A percentile compares a stretch with the other conserved stretches of the same genome.
These are phyloP conservation scores for Begonia masoniana DNA, from an alignment of 306 rosid species.

Conservation along the genomic window DNA sequence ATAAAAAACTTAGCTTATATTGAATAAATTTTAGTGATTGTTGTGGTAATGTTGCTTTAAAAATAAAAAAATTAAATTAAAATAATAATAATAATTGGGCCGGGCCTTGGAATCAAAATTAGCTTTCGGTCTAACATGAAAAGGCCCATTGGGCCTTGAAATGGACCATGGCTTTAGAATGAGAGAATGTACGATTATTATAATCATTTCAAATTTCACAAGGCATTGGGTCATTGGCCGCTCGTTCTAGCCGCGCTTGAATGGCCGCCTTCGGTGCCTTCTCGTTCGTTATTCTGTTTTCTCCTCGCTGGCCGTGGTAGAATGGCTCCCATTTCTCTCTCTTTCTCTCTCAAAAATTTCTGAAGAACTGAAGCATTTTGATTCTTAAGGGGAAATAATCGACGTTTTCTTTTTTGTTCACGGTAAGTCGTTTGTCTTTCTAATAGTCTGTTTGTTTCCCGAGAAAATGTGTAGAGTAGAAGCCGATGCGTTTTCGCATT, in stretches of 20 bases:
- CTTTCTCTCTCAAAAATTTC: constrained; percentile 6
- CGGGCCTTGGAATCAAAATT: too few species aligned
- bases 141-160: too few species aligned
- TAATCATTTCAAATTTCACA: constrained; percentile 9
- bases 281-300: constrained; percentile 23
- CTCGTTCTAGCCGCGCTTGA: neutral
- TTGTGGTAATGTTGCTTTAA: too few species aligned
- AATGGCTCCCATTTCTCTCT: too few species aligned
- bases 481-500: neutral
- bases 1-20: too few species aligned
- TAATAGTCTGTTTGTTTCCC: neutral
- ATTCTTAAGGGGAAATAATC: constrained; percentile 4
- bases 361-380: neutral
- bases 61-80: too few species aligned
- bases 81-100: too few species aligned
- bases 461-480: neutral
- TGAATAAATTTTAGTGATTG: too few species aligned
- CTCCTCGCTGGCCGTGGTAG: neutral
- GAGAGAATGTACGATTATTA: too few species aligned
- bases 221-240: too few species aligned
- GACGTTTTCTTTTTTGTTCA: constrained; percentile 7
- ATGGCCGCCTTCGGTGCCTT: constrained; percentile 22
- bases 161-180: too few species aligned
- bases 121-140: too few species aligned
- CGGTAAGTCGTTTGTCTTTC: constrained; percentile 11